Evolutionary conservation across 192 early-diverging fungal genomes (phyloP), one percentile per base, ranked within the genome.

Genomic region (Thoreauomyces humboldtii): DNA sequence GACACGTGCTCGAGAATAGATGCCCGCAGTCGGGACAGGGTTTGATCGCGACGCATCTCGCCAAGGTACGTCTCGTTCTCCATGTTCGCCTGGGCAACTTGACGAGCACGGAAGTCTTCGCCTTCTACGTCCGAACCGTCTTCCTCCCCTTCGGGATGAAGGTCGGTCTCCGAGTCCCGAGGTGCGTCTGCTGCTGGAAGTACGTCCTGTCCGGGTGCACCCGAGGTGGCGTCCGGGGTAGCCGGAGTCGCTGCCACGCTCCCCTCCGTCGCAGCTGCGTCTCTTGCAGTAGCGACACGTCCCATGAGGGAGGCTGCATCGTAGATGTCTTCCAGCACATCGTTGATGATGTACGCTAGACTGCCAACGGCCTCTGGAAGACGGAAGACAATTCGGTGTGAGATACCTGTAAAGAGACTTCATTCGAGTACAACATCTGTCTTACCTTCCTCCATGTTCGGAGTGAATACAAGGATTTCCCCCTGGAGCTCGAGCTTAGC

Each of bases 401-500:
- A n/a, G n/a, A n/a, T n/a, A n/a, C n/a, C n/a, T n/a, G n/a, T n/a
- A n/a, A n/a, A n/a, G n/a, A n/a, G n/a, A n/a, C n/a, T n/a, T n/a
- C n/a, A n/a, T n/a, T n/a, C n/a, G n/a, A n/a, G n/a, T n/a, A 47
- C n/a, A 67, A 59, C n/a, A 33, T 53, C 2, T 0, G 14, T 9
- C 28, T 37, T 55, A 65, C 78, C 79, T 72, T 85, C 84, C 15
- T 81, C 80, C 80, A 87, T 87, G 43, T 69, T 68, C 27, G 85
- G 85, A 4, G 85, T 87, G 53, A 81, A 87, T 15, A 79, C 58
- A 12, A 87, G 67, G 24, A 63, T 67, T 34, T 83, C 80, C 24
- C 74, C 69, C 21, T 86, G 79, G 4, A 87, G 65, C 52, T 87
- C 85, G 28, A 87, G 66, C 63, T 82, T 83, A 19, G 85, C 71